phyloP scores from a whole-genome alignment of 495 filamentous ascomycete genomes.

The Penicillium atrosanguineum region DNA sequence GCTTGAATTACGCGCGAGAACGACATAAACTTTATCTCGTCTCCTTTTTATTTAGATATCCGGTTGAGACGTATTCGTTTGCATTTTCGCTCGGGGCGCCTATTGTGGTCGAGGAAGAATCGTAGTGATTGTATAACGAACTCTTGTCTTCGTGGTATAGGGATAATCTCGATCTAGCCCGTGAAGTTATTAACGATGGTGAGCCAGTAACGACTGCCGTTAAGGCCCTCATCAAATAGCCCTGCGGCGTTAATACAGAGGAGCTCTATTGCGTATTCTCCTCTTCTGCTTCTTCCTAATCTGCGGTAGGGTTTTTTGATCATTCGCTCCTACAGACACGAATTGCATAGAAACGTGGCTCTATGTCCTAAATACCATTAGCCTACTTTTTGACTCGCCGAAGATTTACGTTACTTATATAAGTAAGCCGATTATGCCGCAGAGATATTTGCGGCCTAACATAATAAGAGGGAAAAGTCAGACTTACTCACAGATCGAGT shows the following conservation, averaged over 20 bases:
- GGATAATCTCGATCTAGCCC: slow-evolving; percentile 14
- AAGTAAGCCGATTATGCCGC: slow-evolving; percentile 15
- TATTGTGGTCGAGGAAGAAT: slow-evolving; percentile 20
- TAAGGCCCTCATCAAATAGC: slow-evolving; percentile 19
- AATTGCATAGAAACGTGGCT: too few relatives aligned
- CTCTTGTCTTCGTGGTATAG: slow-evolving; percentile 12
- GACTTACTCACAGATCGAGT: slow-evolving; percentile 11
- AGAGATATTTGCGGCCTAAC: slow-evolving; percentile 14
- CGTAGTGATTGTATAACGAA: slow-evolving; percentile 15
- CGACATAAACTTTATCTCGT: slow-evolving; percentile 21
- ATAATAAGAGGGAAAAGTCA: slow-evolving; percentile 16
- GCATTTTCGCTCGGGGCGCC: slow-evolving; percentile 20
- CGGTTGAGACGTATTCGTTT: slow-evolving; percentile 20
- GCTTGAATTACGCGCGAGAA: slow-evolving; percentile 18
- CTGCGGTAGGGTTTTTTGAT: slow-evolving; percentile 14
- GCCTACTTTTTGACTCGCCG: too few relatives aligned
- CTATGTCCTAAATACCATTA: too few relatives aligned
- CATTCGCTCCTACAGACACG: slow-evolving; percentile 5
- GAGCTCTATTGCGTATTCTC: slow-evolving; percentile 22
- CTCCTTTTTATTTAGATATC: slow-evolving; percentile 16
- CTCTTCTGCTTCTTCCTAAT: slow-evolving; percentile 8
- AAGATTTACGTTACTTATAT: slow-evolving; percentile 6
- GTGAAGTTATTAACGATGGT: slow-evolving; percentile 23
- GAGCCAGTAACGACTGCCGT: slow-evolving; percentile 23
- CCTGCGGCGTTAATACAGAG: slow-evolving; percentile 21